A percentile compares a stretch with the other conserved stretches of the same genome.
phyloP scores from a whole-genome alignment of 2,329 filamentous ascomycete species.

The Aulographum hederae region DNA sequence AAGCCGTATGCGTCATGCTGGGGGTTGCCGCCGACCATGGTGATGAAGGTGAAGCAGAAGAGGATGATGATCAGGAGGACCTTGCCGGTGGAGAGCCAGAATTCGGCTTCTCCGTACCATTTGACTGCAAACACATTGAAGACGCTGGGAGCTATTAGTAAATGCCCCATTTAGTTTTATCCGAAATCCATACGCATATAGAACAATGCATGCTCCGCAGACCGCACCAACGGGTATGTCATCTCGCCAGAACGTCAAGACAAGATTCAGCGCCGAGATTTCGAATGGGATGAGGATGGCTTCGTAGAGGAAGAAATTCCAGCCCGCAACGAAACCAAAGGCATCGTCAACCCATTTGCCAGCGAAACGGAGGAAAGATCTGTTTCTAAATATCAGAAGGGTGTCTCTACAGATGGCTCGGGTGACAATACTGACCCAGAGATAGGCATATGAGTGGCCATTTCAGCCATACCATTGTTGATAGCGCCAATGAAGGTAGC shows the following conservation, averaged over 20 bases:
- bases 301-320: slow-evolving; percentile 34
- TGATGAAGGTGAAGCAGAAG: slow-evolving; percentile 23
- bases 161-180: background rate
- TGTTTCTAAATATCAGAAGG: no score
- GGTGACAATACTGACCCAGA: no score
- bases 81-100: slow-evolving; percentile 26
- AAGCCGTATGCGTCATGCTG: slow-evolving; percentile 18
- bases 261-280: slow-evolving; percentile 30
- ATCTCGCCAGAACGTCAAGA: slow-evolving; percentile 32
- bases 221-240: slow-evolving; percentile 23
- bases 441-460: slow-evolving; percentile 30
- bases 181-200: slow-evolving; percentile 3
- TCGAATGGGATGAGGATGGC: slow-evolving; percentile 33
- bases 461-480: slow-evolving; percentile 22
- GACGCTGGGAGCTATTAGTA: slow-evolving; percentile 5
- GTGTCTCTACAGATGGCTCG: background rate
- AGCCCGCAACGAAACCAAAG: slow-evolving; percentile 27
- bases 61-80: slow-evolving; percentile 15
- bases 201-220: slow-evolving; percentile 11
- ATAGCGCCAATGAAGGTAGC: slow-evolving; percentile 5
- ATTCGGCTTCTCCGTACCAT: slow-evolving; percentile 27
- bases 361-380: slow-evolving; percentile 27
- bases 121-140: slow-evolving; percentile 25
- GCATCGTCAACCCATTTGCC: slow-evolving; percentile 30
- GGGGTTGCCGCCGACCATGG: slow-evolving; percentile 26